Evolutionary conservation across 768 basidiomycete species (phyloP).

Genomic region (Boletus eberwhitei): DNA sequence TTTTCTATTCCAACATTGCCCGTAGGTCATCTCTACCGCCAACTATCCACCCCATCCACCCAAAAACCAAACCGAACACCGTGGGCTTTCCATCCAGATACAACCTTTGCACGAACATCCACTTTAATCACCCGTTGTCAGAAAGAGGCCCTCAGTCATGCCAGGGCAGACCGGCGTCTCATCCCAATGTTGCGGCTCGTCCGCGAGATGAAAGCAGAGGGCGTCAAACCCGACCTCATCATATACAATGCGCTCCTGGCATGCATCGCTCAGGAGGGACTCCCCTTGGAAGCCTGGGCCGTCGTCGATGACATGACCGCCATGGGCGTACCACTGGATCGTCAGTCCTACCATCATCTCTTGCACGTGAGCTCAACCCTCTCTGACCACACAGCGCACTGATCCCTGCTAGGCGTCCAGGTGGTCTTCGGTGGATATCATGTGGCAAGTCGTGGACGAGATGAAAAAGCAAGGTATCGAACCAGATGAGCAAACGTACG

Average conservation of each 20-base stretch:
- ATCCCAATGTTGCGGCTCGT: conserved; percentile 43
- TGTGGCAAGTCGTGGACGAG: conserved; percentile 50
- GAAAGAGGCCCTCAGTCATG: conserved; percentile 29
- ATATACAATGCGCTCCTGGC: conserved; percentile 59
- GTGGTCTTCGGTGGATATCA: conserved; percentile 33
- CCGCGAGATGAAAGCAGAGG: conserved; percentile 54
- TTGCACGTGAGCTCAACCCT: conserved; percentile 46
- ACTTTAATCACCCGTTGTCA: conserved; percentile 31
- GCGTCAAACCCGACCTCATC: conserved; percentile 48
- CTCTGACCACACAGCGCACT: conserved; percentile 1
- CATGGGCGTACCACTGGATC: conserved; percentile 46
- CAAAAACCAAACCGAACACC: conserved; percentile 14
- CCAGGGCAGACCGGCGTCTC: conserved; percentile 37
- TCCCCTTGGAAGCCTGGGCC: conserved; percentile 56
- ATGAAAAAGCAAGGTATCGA: conserved; percentile 50
- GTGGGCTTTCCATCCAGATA: conserved; percentile 28
- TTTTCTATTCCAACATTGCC: neutral
- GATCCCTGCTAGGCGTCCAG: conserved; percentile 43
- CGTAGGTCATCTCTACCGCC: neutral
- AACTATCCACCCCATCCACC: neutral
- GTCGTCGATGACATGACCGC: conserved; percentile 67
- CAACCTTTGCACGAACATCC: conserved; percentile 24
- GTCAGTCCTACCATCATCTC: conserved; percentile 55
- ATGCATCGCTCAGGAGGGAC: conserved; percentile 42
- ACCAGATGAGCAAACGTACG: conserved; percentile 54